These are phyloP conservation scores for Talaromyces sp. DNA, from an alignment of 2,329 filamentous ascomycete genomes.

Conservation along the genomic window DNA sequence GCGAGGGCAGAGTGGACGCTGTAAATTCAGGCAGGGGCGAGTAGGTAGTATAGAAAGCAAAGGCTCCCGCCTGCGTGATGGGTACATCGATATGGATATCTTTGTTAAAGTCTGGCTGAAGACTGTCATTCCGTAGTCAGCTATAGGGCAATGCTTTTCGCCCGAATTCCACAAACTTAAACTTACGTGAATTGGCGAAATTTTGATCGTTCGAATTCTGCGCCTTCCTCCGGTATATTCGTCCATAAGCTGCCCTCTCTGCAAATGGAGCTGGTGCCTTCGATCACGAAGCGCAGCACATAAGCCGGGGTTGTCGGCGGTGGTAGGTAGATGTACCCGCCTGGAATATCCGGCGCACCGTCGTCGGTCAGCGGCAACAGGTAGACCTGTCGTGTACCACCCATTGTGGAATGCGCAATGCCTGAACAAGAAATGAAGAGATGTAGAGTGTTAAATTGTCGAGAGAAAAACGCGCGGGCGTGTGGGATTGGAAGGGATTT, in stretches of 20 bases:
- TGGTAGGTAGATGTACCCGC: conserved; percentile 87
- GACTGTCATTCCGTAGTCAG: conserved; percentile 40
- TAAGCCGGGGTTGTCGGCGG: conserved; percentile 70
- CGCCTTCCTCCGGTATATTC: conserved; percentile 78
- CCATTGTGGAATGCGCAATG: conserved; percentile 21
- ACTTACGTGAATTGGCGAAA: conserved; percentile 88
- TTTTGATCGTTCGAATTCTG: conserved; percentile 69
- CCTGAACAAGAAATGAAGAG: too few species aligned
- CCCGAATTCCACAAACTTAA: conserved; percentile 36
- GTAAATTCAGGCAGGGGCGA: conserved; percentile 78
- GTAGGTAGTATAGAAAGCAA: conserved; percentile 92
- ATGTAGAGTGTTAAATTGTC: neutral
- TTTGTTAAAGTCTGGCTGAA: conserved; percentile 88
- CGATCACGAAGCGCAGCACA: conserved; percentile 79
- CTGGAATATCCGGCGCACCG: conserved; percentile 82
- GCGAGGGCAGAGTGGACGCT: conserved; percentile 49
- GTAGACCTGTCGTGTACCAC: conserved; percentile 60
- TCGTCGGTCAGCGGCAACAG: conserved; percentile 86
- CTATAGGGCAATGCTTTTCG: conserved; percentile 14
- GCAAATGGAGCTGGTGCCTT: conserved; percentile 94
- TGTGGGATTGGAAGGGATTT: conserved; percentile 2
- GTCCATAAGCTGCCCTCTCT: conserved; percentile 93
- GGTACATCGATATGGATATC: conserved; percentile 86
- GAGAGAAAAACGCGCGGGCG: neutral
- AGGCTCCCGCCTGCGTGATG: conserved; percentile 77